Percentiles rank a stretch among this genome's conserved stretches.
Conservation (phyloP, 2,329 filamentous ascomycete genomes). For the Verticillium nubilum region DNA sequence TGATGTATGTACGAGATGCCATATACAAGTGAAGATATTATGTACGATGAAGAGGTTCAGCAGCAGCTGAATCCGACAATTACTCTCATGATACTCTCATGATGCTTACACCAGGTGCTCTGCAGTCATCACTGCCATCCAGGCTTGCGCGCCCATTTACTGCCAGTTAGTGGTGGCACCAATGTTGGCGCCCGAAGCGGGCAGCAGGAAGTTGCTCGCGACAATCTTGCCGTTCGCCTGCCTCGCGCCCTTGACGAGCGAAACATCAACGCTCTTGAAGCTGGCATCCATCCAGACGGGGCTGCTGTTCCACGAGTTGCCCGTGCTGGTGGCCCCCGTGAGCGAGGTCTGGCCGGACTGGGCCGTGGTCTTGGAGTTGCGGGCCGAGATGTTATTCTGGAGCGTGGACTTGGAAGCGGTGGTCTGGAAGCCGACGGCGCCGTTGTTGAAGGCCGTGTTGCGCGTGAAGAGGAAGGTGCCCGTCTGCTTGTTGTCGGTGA, state of each 20-base stretch:
- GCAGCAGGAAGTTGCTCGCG: constrained; percentile 35
- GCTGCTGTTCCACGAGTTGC: constrained; percentile 36
- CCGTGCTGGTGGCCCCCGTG: constrained; percentile 19
- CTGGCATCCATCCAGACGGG: constrained; percentile 29
- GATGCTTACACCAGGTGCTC: too few relatives aligned
- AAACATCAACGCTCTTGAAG: constrained; percentile 15
- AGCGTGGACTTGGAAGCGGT: constrained; percentile 26
- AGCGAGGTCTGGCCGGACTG: constrained; percentile 18
- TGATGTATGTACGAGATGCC: neutral
- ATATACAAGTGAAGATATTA: neutral
- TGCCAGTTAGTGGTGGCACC: constrained; percentile 28
- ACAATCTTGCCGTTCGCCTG: constrained; percentile 31
- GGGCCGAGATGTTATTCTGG: constrained; percentile 31
- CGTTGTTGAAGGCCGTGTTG: constrained; percentile 42
- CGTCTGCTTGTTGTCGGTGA: constrained; percentile 39
- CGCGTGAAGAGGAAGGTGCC: constrained; percentile 31
- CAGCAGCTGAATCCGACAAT: neutral
- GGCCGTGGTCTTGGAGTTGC: constrained; percentile 17
- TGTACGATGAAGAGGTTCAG: neutral
- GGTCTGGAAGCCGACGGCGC: constrained; percentile 33
- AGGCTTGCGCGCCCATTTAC: neutral
- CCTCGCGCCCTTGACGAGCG: constrained; percentile 28
- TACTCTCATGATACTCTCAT: too few relatives aligned
- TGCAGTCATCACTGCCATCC: neutral
- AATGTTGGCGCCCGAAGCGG: constrained; percentile 26